Evolutionary conservation across 2,329 filamentous ascomycete genomes (phyloP).

Genomic region (Beauveria sp.): DNA sequence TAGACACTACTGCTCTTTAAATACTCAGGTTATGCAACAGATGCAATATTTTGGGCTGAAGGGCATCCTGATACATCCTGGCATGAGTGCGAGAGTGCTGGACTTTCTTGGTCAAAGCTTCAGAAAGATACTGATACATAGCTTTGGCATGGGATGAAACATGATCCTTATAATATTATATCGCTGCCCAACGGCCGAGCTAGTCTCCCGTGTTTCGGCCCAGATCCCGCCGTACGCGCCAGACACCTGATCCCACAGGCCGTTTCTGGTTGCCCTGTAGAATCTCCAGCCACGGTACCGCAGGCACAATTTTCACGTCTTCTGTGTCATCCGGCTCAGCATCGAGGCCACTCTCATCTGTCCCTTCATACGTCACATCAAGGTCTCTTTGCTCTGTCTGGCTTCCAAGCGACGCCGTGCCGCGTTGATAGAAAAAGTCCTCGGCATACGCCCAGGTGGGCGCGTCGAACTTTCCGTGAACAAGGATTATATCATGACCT

Average conservation of each 20-base stretch:
- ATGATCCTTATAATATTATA: neutral
- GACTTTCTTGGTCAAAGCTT: no score
- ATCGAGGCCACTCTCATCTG: constrained; percentile 20
- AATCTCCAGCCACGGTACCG: constrained; percentile 53
- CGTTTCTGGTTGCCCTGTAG: constrained; percentile 47
- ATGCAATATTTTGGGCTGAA: no score
- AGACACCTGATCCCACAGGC: constrained; percentile 51
- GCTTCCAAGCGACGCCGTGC: constrained; percentile 8
- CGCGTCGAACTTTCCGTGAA: constrained; percentile 61
- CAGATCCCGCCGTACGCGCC: constrained; percentile 57
- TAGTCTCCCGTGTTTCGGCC: constrained; percentile 32
- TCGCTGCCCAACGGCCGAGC: neutral
- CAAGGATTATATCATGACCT: constrained; percentile 49
- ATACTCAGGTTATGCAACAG: no score
- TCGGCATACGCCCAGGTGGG: constrained; percentile 66
- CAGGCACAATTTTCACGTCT: constrained; percentile 18
- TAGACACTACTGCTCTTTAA: no score
- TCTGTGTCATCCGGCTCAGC: constrained; percentile 19
- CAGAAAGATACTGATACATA: neutral
- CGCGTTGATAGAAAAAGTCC: constrained; percentile 40
- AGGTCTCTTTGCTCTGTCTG: constrained; percentile 9
- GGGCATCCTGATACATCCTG: no score
- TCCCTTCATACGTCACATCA: constrained; percentile 22
- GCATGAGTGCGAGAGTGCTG: no score
- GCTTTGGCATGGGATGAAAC: no score